Base-by-base conservation (phyloP, 139 green algal species). In the Chlorokybus atmophyticus region DNA sequence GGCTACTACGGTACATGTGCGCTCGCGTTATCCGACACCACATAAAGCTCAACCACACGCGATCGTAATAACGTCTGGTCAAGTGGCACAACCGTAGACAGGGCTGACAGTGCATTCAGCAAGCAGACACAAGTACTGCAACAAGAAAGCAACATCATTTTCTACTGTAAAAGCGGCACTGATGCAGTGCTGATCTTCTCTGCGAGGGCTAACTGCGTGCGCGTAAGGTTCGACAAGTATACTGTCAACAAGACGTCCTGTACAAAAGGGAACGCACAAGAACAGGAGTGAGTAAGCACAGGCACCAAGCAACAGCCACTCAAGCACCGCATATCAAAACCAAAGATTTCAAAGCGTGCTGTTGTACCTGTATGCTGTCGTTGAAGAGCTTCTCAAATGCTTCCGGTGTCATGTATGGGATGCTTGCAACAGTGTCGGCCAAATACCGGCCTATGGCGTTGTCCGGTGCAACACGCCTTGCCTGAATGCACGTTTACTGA, bases 201-300 rank as follows among this genome's bases (percentile, higher is more conserved):
- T 25, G 86, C 78, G 31, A 96, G 73, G 1, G 89, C 78, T 23
- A 95, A 65, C 55, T 95, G 87, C 3, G 85, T 70, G 17, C 76
- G 73, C 30, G 90, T 75, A 31, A 95, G 78, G 67, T 90, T 85
- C 23, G 82, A 66, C 50, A 95, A 75, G 75, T 94, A 96, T 39
- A 79, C 74, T 2, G 93, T 67, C 35, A 93, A 68, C 52, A 94
- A 52, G 3, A 84, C 62, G 55, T 95, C 85, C 71, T 91, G 84
- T 23, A 51, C 30, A 58, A 44, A 24, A 6, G 30, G 27, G 14
- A 27, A 51, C 38, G 35, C 35, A 44, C 35, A 5, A 28, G 7
- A 10, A 24, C 30, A 14, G 50, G 50, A 44, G 35, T 10, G 10
- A 44, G 35, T 14, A 10, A 44, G 35, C 35, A 44, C 14, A 14